Base-by-base conservation (phyloP, 257 asterid species). In the Ligustrum vulgare region DNA sequence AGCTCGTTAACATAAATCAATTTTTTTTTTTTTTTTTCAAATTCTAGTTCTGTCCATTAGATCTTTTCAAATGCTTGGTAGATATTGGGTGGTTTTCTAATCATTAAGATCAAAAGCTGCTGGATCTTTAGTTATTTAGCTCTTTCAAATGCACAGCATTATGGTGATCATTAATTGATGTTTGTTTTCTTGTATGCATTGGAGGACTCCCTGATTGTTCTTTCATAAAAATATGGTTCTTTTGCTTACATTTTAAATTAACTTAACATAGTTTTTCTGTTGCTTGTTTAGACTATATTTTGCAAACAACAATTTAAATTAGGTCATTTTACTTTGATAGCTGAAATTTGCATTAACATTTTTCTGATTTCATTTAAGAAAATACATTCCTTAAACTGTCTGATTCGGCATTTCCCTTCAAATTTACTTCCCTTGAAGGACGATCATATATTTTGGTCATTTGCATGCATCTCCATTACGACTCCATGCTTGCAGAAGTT, bases 151-250 rank as follows among this genome's bases (percentile, higher is more conserved):
- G 1, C 43, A 36, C 47, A 78, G 41, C 31, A 13, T 66, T 15
- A n/a, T 43, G 67, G 71, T 51, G 69, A 51, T 65, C 65, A n/a
- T 56, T 56, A 12, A 23, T 18, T 64, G 68, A 36, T 72, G 13
- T 72, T 41, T 35, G 39, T 35, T 36, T 3, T 28, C 8, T 75
- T 67, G 18, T 41, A 8, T 33, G 22, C 60, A 13, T 51, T 51
- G 60, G 8, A 51, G 60, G 60, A 51, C 22, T 16, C 1, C 60
- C 22, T 51, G 60, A 51, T 9, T 13, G 18, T 35, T 43, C 18
- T 10, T 43, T 35, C 39, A 1, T 35, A 35, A 6, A 35, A 35
- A 35, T 35, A 35, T 35, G 39, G 39, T 35, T 8, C 8, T 5
- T 8, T 35, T 35, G 37, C 37, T 35, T 5, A 35, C 12, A 3